Evolutionary conservation across 2,329 filamentous ascomycete genomes (phyloP).

Genomic region (Peltaster fructicola): DNA sequence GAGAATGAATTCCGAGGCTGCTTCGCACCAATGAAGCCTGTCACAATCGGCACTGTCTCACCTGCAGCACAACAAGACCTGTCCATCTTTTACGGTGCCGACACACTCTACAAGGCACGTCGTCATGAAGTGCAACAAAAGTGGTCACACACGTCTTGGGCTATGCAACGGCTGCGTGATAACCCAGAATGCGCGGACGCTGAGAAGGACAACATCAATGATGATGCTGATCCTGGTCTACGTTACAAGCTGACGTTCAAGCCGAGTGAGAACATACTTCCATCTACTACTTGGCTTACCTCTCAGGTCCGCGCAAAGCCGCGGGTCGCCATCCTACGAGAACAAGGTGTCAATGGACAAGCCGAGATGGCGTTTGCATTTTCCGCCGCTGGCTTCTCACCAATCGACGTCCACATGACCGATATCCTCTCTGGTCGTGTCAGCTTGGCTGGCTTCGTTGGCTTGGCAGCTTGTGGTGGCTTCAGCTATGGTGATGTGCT

Average conservation of each 20-base stretch:
- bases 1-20: conserved; percentile 74
- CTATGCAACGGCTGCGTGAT: conserved; percentile 81
- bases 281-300: conserved; percentile 45
- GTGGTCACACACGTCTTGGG: conserved; percentile 77
- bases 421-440: conserved; percentile 65
- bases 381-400: conserved; percentile 73
- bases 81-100: conserved; percentile 53
- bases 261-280: conserved; percentile 58
- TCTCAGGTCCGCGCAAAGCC: conserved; percentile 45
- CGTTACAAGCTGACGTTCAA: conserved; percentile 69
- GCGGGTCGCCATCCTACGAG: conserved; percentile 78
- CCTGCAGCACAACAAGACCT: conserved; percentile 55
- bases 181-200: conserved; percentile 73
- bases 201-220: conserved; percentile 58
- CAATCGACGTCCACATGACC: conserved; percentile 92
- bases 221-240: conserved; percentile 64
- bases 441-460: conserved; percentile 66
- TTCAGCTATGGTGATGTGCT: conserved; percentile 91
- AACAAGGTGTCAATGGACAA: conserved; percentile 89
- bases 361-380: conserved; percentile 98
- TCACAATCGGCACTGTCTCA: conserved; percentile 65
- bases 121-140: conserved; percentile 63
- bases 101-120: conserved; percentile 49
- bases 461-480: conserved; percentile 85
- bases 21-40: conserved; percentile 69